A percentile compares a stretch with the other conserved stretches of the same genome.
phyloP scores from a whole-genome alignment of 192 early-diverging fungal species.

The Backusella parvicylindrica region DNA sequence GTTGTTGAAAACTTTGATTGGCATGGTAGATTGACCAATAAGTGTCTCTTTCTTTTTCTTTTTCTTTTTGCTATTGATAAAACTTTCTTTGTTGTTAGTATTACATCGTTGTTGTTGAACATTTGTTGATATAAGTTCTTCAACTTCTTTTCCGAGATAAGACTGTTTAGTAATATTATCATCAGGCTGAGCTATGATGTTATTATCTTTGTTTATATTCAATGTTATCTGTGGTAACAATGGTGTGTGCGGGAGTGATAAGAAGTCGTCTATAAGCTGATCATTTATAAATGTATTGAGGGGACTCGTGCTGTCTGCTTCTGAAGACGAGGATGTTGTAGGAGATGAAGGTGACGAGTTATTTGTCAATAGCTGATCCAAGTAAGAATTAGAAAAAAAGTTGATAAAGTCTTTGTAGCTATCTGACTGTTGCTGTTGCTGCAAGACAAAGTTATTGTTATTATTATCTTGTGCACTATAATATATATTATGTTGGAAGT shows the following conservation, averaged over 20 bases:
- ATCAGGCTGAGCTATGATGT: neutral
- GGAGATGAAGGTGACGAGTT: neutral
- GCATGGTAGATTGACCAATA: neutral
- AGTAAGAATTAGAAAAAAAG: neutral
- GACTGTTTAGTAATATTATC: neutral
- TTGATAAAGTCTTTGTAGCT: neutral
- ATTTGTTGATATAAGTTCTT: neutral
- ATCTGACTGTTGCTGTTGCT: neutral
- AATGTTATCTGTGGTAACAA: neutral
- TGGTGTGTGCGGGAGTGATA: neutral
- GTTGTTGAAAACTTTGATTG: neutral
- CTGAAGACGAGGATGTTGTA: neutral
- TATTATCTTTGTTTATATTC: neutral
- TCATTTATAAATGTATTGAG: neutral
- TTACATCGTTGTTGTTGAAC: neutral
- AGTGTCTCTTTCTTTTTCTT: neutral
- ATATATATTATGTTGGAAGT: neutral
- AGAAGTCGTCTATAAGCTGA: neutral
- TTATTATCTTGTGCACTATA: neutral
- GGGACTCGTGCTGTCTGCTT: neutral
- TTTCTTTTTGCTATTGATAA: neutral
- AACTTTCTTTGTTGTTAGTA: neutral
- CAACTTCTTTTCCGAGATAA: neutral
- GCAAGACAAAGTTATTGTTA: neutral
- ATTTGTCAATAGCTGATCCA: neutral